Evolutionary conservation across 352 stramenopile species (phyloP).

Genomic region (Phytophthora lateralis): DNA sequence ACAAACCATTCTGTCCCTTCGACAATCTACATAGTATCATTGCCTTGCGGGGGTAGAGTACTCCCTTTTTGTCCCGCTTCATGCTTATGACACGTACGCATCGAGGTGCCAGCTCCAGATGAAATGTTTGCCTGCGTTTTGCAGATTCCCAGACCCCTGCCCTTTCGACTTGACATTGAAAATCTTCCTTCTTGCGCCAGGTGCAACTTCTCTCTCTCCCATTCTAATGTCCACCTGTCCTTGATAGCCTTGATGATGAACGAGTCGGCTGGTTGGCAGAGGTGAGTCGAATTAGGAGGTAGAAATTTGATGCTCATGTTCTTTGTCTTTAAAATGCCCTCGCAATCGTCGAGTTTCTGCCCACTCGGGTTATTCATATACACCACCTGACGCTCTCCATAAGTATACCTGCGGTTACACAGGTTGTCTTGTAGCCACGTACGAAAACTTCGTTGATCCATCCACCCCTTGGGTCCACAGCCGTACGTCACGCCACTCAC

Average conservation of each 20-base stretch:
- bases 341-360: neutral
- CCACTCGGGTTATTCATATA: neutral
- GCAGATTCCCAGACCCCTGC: neutral
- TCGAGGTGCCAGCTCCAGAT: neutral
- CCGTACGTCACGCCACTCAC: neutral
- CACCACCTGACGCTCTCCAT: neutral
- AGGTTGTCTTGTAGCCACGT: neutral
- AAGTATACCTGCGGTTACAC: neutral
- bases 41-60: neutral
- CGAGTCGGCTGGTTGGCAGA: neutral
- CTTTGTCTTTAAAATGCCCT: neutral
- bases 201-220: constrained; percentile 2
- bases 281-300: neutral
- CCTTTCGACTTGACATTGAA: neutral
- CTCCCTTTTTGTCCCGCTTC: neutral
- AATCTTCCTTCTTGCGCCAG: neutral
- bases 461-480: constrained; percentile 2
- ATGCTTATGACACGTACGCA: constrained; percentile 2
- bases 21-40: constrained; percentile 4
- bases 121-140: constrained; percentile 3
- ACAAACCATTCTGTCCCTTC: neutral
- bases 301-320: neutral
- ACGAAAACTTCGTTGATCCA: constrained; percentile 1
- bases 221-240: neutral
- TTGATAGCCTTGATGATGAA: constrained; percentile 1